Conservation (phyloP, 2,329 filamentous ascomycete genomes). For the Aspergillus sp. region DNA sequence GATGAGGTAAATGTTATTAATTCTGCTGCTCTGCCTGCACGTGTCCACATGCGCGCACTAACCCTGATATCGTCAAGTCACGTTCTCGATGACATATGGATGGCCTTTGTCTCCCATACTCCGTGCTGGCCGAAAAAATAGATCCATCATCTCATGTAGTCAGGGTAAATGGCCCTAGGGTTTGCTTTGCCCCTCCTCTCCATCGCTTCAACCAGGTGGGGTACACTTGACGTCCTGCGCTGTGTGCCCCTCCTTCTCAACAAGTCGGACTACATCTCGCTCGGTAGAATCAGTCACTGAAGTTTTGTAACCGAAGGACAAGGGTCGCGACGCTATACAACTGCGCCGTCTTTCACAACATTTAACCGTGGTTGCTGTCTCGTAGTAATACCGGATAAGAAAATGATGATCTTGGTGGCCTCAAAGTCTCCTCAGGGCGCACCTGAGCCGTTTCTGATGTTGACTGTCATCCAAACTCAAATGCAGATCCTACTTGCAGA, state of each 20-base stretch:
- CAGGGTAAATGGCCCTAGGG: neutral
- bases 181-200: slow-evolving; percentile 3
- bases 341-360: neutral
- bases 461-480: neutral
- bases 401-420: neutral
- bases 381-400: neutral
- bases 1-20: slow-evolving; percentile 5
- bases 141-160: slow-evolving; percentile 9
- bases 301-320: neutral
- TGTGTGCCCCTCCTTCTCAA: slow-evolving; percentile 10
- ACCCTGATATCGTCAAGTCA: neutral
- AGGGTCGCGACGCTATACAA: neutral
- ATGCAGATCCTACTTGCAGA: slow-evolving; percentile 39
- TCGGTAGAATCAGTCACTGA: neutral
- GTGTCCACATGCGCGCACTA: slow-evolving; percentile 10
- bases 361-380: neutral
- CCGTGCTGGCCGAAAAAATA: neutral
- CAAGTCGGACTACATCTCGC: neutral
- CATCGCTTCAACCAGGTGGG: slow-evolving; percentile 7
- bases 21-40: slow-evolving; percentile 9
- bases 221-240: slow-evolving; percentile 14
- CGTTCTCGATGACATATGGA: neutral
- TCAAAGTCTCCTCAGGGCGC: neutral
- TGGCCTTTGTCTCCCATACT: neutral
- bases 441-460: neutral